phyloP scores from a whole-genome alignment of 306 rosid species.

The Myrica gale region DNA sequence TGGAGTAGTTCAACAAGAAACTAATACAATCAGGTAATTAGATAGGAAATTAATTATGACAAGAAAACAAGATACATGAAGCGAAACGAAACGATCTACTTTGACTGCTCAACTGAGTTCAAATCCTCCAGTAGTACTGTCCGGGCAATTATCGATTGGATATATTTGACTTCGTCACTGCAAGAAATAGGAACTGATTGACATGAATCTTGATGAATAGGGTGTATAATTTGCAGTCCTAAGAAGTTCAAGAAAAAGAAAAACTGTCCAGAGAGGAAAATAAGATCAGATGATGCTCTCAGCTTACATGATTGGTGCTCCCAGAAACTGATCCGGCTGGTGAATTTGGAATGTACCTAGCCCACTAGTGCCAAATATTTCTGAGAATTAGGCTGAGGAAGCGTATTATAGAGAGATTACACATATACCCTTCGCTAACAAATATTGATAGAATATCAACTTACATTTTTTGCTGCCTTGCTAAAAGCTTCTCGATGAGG shows the following conservation, averaged over 20 bases:
- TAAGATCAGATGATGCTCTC: slow-evolving; percentile 5
- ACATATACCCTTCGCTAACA: slow-evolving; percentile 1
- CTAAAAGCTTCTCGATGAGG: slow-evolving; percentile 99
- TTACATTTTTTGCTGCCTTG: slow-evolving; percentile 87
- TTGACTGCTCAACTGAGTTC: background rate
- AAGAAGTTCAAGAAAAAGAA: background rate
- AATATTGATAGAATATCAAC: background rate
- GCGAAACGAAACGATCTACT: background rate
- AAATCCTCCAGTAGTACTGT: background rate
- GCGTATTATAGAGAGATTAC: background rate
- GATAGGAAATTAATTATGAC: too few species aligned
- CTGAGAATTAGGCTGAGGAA: background rate
- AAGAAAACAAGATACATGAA: background rate
- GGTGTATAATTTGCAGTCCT: background rate
- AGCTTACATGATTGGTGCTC: slow-evolving; percentile 48
- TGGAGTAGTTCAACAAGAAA: too few species aligned
- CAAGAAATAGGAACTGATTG: slow-evolving; percentile 10
- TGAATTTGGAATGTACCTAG: slow-evolving; percentile 82
- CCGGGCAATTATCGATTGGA: background rate
- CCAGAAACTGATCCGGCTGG: slow-evolving; percentile 56
- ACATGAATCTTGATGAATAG: background rate
- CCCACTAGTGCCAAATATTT: slow-evolving; percentile 63
- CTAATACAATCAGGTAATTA: too few species aligned
- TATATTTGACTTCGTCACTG: slow-evolving; percentile 24
- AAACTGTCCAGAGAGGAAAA: background rate